Base-by-base conservation (phyloP, 768 basidiomycete species). In the Tricholoma saponaceum region DNA sequence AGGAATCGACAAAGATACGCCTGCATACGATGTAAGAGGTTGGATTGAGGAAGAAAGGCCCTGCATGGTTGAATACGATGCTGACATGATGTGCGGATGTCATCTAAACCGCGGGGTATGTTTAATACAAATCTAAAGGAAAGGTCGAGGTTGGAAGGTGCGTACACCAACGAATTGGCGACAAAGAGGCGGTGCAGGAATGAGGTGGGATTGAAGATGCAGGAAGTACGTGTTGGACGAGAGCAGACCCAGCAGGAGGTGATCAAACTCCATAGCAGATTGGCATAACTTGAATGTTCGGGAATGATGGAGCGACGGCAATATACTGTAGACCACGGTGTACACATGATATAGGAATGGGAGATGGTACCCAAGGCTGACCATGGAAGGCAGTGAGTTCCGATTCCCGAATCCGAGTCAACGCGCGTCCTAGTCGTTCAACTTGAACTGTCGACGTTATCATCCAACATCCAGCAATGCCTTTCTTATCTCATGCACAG, bases 1-100 rank as follows among this genome's bases (percentile, higher is more conserved):
- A 43, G 41, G n/a, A n/a, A n/a, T n/a, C n/a, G n/a, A n/a, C n/a
- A n/a, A n/a, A n/a, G 20, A 43, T 43, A 0, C 14, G 13, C 18
- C 41, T 43, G 41, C n/a, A 13, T 7, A 9, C 9, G 18, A 41
- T 18, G 39, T 28, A 28, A 8, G 28, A 4, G 8, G 28, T 28
- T 8, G 28, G 28, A 28, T 90, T 92, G 46, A 97, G 78, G 75
- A 95, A 94, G 75, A 86, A 94, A 6, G 94, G 94, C 0, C 83
- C 81, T 0, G 84, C 78, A 70, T 94, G 95, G 62, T 88, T 89
- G 72, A 92, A 87, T 0, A 81, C 26, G 30, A 94, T 85, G 62
- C 85, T 85, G 55, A 86, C 66, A 58, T 86, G n/a, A 72, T 0
- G 92, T 91, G 44, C 94, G 72, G 2, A 62, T 13, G 58, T 86